Evolutionary conservation across 148 eudicot species (phyloP).

Genomic region (Camellia granthamiana): DNA sequence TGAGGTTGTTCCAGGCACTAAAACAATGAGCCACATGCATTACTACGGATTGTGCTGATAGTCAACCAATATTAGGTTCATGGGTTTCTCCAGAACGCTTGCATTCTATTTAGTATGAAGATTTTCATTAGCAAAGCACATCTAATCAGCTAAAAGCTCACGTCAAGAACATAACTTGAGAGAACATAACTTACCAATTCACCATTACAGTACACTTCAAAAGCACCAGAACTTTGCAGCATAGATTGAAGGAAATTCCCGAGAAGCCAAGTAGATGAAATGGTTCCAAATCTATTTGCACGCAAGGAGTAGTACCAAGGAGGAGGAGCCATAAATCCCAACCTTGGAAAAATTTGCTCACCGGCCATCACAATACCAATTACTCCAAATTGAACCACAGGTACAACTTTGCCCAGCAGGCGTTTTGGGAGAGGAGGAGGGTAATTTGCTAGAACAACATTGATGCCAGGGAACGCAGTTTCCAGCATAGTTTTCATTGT

Average conservation of each 20-base stretch:
- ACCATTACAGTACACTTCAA: constrained; percentile 80
- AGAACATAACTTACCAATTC: constrained; percentile 46
- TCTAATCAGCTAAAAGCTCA: constrained; percentile 2
- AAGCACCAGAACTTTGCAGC: constrained; percentile 91
- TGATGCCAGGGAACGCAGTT: constrained; percentile 70
- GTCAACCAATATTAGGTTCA: neutral
- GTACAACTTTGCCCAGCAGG: constrained; percentile 68
- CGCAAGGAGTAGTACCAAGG: constrained; percentile 79
- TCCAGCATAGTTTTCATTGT: constrained; percentile 96
- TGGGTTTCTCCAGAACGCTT: neutral
- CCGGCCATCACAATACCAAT: constrained; percentile 73
- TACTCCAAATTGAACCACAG: constrained; percentile 75
- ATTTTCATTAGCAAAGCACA: neutral
- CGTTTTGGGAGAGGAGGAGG: constrained; percentile 96
- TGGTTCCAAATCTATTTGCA: constrained; percentile 93
- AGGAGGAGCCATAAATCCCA: constrained; percentile 82
- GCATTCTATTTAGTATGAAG: neutral
- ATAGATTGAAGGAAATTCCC: constrained; percentile 80
- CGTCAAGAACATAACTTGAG: neutral
- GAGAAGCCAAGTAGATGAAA: constrained; percentile 87
- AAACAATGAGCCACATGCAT: neutral
- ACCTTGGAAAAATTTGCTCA: constrained; percentile 88
- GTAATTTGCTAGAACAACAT: constrained; percentile 75
- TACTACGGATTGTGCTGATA: neutral
- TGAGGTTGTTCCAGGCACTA: neutral